These are phyloP conservation scores for Hyphodiscus hymeniophilus DNA, from an alignment of 495 filamentous ascomycete species.

Conservation along the genomic window DNA sequence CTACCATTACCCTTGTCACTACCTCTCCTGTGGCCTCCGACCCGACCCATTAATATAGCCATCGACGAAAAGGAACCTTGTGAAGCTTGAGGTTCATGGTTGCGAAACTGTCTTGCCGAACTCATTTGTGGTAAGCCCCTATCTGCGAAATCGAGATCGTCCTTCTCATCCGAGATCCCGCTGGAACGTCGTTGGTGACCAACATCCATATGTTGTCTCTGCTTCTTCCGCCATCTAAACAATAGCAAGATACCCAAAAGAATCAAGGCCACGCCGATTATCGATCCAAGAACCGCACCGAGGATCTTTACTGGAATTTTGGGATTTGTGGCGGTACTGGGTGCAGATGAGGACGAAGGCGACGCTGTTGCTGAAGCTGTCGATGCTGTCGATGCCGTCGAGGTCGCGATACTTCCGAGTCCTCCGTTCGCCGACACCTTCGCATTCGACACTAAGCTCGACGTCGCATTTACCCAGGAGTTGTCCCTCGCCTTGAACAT, in stretches of 20 bases:
- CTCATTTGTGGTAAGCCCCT: conserved; percentile 38
- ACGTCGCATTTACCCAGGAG: conserved; percentile 69
- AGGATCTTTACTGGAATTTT: conserved; percentile 45
- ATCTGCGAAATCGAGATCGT: conserved; percentile 39
- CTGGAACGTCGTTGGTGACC: conserved; percentile 41
- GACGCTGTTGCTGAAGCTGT: conserved; percentile 27
- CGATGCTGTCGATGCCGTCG: conserved; percentile 32
- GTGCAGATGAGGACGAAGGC: conserved; percentile 26
- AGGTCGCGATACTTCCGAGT: conserved; percentile 27
- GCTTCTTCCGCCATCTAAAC: conserved; percentile 48
- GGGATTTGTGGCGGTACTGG: conserved; percentile 9
- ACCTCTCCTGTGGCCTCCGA: conserved; percentile 33
- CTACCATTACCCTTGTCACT: conserved; percentile 31
- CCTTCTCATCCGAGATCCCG: conserved; percentile 41
- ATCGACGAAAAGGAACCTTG: conserved; percentile 45
- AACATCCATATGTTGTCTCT: conserved; percentile 35
- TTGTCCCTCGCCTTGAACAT: conserved; percentile 80
- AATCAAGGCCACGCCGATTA: conserved; percentile 63
- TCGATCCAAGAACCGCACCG: conserved; percentile 68
- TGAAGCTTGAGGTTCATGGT: conserved; percentile 38
- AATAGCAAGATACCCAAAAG: conserved; percentile 61
- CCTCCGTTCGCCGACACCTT: conserved; percentile 27
- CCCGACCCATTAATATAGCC: conserved; percentile 46
- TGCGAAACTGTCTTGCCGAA: conserved; percentile 31
- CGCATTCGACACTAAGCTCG: conserved; percentile 45